phyloP scores from a whole-genome alignment of 2,329 filamentous ascomycete genomes.

The Aspergillus hiratsukae region DNA sequence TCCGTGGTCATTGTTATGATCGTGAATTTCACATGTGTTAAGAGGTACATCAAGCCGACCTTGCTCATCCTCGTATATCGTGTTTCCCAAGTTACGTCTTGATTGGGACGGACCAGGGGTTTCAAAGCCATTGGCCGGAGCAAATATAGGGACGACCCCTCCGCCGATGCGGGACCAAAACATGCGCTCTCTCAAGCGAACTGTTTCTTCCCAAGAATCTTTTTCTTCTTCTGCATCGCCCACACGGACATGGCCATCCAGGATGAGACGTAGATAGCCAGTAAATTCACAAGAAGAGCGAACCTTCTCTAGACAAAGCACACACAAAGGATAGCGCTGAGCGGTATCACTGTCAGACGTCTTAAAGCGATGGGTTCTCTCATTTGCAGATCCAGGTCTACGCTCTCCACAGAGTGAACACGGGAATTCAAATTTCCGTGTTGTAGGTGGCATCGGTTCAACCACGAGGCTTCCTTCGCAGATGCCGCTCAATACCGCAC shows the following conservation, averaged over 20 bases:
- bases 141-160: conserved; percentile 70
- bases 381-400: conserved; percentile 64
- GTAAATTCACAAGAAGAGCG: conserved; percentile 89
- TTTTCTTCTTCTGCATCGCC: conserved; percentile 80
- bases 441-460: conserved; percentile 69
- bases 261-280: conserved; percentile 83
- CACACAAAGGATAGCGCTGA: conserved; percentile 84
- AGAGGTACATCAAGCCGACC: background rate
- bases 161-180: conserved; percentile 94
- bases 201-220: conserved; percentile 90
- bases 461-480: conserved; percentile 82
- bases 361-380: conserved; percentile 81
- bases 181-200: conserved; percentile 86
- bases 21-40: conserved; percentile 7
- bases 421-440: conserved; percentile 52
- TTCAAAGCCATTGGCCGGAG: conserved; percentile 23
- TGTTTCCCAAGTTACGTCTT: background rate
- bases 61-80: background rate
- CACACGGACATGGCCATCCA: conserved; percentile 85
- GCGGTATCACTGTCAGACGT: conserved; percentile 82
- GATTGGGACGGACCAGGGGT: conserved; percentile 3
- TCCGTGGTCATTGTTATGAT: conserved; percentile 1
- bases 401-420: conserved; percentile 88
- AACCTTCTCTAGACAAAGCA: conserved; percentile 77
- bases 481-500: conserved; percentile 77